Evolutionary conservation across 1,284 basidiomycete species (phyloP).

Genomic region (Violaceomyces palustris): DNA sequence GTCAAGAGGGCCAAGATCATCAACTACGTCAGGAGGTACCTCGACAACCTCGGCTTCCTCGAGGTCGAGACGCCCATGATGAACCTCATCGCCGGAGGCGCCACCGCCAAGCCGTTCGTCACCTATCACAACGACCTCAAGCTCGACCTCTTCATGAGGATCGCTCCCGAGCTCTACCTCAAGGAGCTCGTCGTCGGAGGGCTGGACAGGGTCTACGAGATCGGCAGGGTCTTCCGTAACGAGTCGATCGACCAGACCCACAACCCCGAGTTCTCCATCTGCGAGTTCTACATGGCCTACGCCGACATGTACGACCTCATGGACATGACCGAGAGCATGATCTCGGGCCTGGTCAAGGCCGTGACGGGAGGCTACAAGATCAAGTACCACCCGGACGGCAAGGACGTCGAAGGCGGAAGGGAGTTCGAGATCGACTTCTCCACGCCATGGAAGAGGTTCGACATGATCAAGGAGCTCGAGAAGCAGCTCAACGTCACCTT

Average conservation of each 20-base stretch:
- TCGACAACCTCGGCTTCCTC: conserved; percentile 89
- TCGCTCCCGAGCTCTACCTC: conserved; percentile 95
- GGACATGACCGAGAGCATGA: conserved; percentile 89
- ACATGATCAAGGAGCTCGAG: conserved; percentile 93
- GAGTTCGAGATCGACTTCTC: conserved; percentile 81
- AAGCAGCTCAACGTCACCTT: conserved; percentile 88
- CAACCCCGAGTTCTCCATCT: conserved; percentile 66
- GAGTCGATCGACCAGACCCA: conserved; percentile 93
- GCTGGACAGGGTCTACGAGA: conserved; percentile 95
- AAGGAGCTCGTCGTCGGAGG: conserved; percentile 97
- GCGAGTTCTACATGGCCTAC: conserved; percentile 99
- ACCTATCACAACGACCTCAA: conserved; percentile 98
- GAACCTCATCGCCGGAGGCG: conserved; percentile 92
- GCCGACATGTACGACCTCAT: conserved; percentile 99
- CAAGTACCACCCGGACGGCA: conserved; percentile 86
- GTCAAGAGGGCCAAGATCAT: conserved; percentile 65
- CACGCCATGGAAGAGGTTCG: conserved; percentile 97
- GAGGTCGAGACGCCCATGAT: conserved; percentile 99
- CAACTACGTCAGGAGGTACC: conserved; percentile 70
- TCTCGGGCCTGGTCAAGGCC: conserved; percentile 86
- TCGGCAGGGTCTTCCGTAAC: conserved; percentile 95
- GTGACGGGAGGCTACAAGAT: conserved; percentile 80
- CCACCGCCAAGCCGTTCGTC: conserved; percentile 96
- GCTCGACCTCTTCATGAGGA: conserved; percentile 94
- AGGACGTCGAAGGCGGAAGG: conserved; percentile 62